Evolutionary conservation across 768 basidiomycete species (phyloP), one percentile per base, ranked within the genome.

Genomic region (Leccinum subtestaceum): DNA sequence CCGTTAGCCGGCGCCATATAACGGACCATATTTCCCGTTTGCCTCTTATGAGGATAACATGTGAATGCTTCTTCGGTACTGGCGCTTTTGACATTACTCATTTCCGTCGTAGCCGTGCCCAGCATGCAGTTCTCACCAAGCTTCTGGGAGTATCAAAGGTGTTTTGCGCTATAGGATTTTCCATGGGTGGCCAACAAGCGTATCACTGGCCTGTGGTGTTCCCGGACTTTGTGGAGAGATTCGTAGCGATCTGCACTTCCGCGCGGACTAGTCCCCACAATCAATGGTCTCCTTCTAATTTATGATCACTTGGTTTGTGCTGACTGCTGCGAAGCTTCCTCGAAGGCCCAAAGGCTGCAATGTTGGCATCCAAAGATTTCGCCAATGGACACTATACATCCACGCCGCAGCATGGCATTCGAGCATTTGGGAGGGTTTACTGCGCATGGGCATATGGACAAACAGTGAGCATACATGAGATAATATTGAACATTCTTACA

Each of bases 371-470:
- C 17, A 79, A 78, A 63, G 83, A 85, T 61, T 86, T 83, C 65
- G 70, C 80, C 0, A 70, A 75, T 50, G 83, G 83, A 0, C 82
- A 83, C 62, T 86, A 85, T 65, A 80, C 70, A 53, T 68, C 72
- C 13, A 67, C 69, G 7, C 81, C 84, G 1, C 74, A 81, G 53
- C 73, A 75, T 45, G 84, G 83, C 5, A 72, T 85, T 38, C 78
- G 84, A 1, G 84, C 84, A 6, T 84, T 84, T 52, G 82, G 77
- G 3, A 75, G 84, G n/a, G 82, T 76, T 15, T 85, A 84, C 62
- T 80, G 80, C 50, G 81, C 81, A 25, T 85, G 84, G 83, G 82
- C 83, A 5, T 84, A 84, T 57, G 80, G 83, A 1, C 82, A 85
- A 67, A 77, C 83, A 38, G 83, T 83, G 38, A 43, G 78, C 71